A percentile compares a stretch with the other conserved stretches of the same genome.
Evolutionary conservation across 208 protist genomes (phyloP).

Genomic region (Trypanosoma platydactyli): DNA sequence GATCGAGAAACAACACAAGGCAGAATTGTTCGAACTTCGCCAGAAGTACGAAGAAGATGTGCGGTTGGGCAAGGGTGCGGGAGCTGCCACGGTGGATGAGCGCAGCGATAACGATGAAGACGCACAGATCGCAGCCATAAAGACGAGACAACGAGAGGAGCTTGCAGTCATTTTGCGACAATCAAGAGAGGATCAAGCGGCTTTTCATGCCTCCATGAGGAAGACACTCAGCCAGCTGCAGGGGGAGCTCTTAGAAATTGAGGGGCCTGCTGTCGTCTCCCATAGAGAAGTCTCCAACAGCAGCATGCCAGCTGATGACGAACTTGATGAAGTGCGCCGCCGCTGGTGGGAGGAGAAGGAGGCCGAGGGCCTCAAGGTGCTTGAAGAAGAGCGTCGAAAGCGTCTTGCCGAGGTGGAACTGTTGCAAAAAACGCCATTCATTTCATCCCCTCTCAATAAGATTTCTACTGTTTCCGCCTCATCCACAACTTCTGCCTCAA

Average conservation of each 20-base stretch:
- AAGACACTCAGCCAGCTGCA: slow-evolving; percentile 21
- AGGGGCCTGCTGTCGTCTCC: slow-evolving; percentile 10
- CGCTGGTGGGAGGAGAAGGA: slow-evolving; percentile 20
- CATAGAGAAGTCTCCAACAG: not conserved
- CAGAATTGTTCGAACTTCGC: slow-evolving; percentile 14
- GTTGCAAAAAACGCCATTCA: not conserved
- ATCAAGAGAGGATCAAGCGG: slow-evolving; percentile 19
- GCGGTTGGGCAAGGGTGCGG: not conserved
- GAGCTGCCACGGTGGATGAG: not conserved
- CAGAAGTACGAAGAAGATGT: slow-evolving; percentile 12
- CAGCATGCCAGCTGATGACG: not conserved
- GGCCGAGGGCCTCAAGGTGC: not conserved
- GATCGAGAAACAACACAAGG: slow-evolving; percentile 18
- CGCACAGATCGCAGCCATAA: slow-evolving; percentile 10
- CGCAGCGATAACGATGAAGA: not conserved
- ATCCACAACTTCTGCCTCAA: not conserved
- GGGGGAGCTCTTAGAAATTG: slow-evolving; percentile 27
- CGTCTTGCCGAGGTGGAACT: slow-evolving; percentile 8
- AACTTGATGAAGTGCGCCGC: slow-evolving; percentile 9
- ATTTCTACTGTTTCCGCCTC: not conserved
- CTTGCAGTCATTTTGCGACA: slow-evolving; percentile 9
- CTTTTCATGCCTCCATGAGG: slow-evolving; percentile 10
- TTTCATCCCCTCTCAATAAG: not conserved
- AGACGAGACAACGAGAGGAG: slow-evolving; percentile 18
- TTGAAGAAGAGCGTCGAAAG: slow-evolving; percentile 23